phyloP scores from a whole-genome alignment of 2,329 filamentous ascomycete genomes.

The Allantophomopsis lycopodina region DNA sequence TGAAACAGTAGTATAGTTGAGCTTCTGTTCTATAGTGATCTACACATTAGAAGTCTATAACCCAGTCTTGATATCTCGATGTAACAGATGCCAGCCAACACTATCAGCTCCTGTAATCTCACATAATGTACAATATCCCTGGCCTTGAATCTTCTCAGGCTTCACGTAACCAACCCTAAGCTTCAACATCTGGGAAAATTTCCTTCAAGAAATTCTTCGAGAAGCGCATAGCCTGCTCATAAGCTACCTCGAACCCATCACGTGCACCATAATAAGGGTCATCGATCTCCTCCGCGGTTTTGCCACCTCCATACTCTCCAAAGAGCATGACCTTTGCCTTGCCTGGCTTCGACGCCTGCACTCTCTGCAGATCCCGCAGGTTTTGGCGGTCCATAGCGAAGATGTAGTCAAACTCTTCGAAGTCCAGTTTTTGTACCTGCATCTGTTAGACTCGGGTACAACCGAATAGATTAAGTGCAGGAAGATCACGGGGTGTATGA shows the following conservation, averaged over 20 bases:
- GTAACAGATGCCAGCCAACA: no score
- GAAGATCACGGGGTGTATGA: no score
- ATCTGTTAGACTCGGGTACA: no score
- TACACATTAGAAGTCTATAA: no score
- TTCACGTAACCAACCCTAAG: no score
- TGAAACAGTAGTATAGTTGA: no score
- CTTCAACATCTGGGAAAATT: constrained; percentile 25
- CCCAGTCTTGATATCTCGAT: no score
- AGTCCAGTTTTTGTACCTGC: constrained; percentile 47
- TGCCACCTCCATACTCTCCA: constrained; percentile 29
- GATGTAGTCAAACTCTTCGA: constrained; percentile 80
- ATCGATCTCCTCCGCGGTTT: constrained; percentile 2
- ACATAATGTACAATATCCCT: no score
- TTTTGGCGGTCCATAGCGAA: constrained; percentile 90
- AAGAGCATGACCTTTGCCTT: constrained; percentile 67
- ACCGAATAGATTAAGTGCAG: no score
- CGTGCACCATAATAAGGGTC: constrained; percentile 59
- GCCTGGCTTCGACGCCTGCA: constrained; percentile 36
- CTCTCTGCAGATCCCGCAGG: constrained; percentile 51
- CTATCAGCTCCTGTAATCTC: no score
- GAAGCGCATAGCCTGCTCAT: constrained; percentile 69
- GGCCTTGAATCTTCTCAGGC: no score
- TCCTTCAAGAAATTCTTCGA: constrained; percentile 61
- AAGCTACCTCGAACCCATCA: constrained; percentile 75
- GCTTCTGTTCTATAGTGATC: no score